phyloP scores from a whole-genome alignment of 2,329 filamentous ascomycete species.

The Rutstroemia sydowiana region DNA sequence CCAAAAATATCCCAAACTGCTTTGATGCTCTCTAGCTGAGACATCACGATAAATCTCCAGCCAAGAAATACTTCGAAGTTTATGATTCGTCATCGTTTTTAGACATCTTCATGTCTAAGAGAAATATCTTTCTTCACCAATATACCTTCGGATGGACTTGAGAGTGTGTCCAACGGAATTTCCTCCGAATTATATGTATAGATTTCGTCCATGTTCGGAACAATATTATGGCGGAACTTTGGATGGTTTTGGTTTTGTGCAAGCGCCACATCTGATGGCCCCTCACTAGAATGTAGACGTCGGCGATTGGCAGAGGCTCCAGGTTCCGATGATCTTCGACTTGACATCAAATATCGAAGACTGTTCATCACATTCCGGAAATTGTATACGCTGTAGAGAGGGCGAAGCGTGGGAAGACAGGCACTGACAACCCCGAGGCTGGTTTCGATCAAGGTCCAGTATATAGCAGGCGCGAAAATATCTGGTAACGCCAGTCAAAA shows the following conservation, averaged over 20 bases:
- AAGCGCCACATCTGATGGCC: not conserved
- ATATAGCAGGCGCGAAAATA: not conserved
- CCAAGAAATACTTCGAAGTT: too few species aligned
- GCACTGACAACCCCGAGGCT: not conserved
- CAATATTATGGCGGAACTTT: not conserved
- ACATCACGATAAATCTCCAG: too few species aligned
- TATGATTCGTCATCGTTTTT: too few species aligned
- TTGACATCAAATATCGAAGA: not conserved
- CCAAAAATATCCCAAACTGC: too few species aligned
- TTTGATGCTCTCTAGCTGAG: too few species aligned
- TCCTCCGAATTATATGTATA: not conserved
- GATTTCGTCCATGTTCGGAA: not conserved
- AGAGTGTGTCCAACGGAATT: not conserved
- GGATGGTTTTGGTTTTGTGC: not conserved
- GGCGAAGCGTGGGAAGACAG: not conserved
- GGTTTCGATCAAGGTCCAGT: conserved; percentile 2
- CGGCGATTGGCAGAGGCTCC: not conserved
- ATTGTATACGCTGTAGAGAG: not conserved
- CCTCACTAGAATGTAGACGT: not conserved
- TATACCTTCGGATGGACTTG: not conserved
- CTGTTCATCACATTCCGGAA: not conserved
- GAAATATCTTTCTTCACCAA: not conserved
- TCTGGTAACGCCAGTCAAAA: not conserved
- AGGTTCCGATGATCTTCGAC: not conserved
- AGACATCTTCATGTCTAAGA: not conserved